A percentile compares a stretch with the other conserved stretches of the same genome.
Evolutionary conservation across 169 alveolate genomes (phyloP).

Genomic region (Plasmodium yoelii): DNA sequence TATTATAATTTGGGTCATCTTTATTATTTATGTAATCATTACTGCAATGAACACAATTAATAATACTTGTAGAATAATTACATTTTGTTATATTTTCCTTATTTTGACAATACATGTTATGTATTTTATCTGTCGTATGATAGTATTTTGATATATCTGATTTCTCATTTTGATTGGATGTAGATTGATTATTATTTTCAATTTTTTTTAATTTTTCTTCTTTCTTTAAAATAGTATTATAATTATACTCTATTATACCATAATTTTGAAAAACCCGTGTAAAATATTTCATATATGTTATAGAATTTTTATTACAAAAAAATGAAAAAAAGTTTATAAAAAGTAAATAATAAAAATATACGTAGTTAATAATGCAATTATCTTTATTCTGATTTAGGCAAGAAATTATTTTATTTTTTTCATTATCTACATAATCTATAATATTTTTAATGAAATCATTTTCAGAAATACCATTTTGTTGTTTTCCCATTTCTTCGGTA

Average conservation of each 20-base stretch:
- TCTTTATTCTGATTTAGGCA: background rate
- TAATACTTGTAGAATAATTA: background rate
- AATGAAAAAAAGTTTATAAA: slow-evolving; percentile 67
- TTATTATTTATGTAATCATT: background rate
- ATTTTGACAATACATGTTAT: background rate
- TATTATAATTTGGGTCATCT: background rate
- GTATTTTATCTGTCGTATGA: background rate
- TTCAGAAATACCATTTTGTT: background rate
- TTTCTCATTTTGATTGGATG: background rate
- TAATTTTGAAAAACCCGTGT: slow-evolving; percentile 39
- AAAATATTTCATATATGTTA: slow-evolving; percentile 56
- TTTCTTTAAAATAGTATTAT: background rate
- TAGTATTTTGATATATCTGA: background rate
- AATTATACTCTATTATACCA: slow-evolving; percentile 49
- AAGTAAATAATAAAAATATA: slow-evolving; percentile 45
- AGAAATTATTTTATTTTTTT: slow-evolving; percentile 7
- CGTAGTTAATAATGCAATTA: slow-evolving; percentile 32
- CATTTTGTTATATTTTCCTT: background rate
- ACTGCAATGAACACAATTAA: background rate
- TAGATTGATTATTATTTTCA: background rate
- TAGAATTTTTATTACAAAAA: slow-evolving; percentile 69
- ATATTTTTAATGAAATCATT: slow-evolving; percentile 24
- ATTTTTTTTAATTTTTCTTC: slow-evolving; percentile 18
- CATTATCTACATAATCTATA: slow-evolving; percentile 30
- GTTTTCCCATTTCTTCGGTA: background rate